Percentiles rank a stretch among this genome's conserved stretches.
Conservation (phyloP, 805 yeast species). For the Pichia pseudocactophila region DNA sequence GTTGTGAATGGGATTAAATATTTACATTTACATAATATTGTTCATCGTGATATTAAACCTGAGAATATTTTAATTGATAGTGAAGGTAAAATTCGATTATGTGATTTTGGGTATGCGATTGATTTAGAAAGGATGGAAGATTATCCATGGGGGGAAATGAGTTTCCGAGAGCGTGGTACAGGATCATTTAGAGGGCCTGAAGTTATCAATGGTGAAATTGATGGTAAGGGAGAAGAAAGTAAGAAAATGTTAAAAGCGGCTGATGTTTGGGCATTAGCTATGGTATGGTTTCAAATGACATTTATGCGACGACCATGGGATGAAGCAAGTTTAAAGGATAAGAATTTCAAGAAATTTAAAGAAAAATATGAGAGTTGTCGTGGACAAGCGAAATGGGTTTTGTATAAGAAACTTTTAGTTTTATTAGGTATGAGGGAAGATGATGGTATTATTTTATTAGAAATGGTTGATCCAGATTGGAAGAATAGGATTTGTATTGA, state of each 20-base stretch:
- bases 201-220: conserved; percentile 19
- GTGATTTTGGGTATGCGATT: conserved; percentile 45
- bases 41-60: conserved; percentile 47
- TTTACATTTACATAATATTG: conserved; percentile 35
- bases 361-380: conserved; percentile 10
- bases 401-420: conserved; percentile 7
- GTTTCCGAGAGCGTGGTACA: conserved; percentile 36
- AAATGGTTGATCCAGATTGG: conserved; percentile 26
- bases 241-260: conserved; percentile 26
- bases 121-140: conserved; percentile 22
- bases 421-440: conserved; percentile 8
- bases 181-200: conserved; percentile 50
- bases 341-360: conserved; percentile 16
- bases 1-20: conserved; percentile 24
- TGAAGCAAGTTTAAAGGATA: conserved; percentile 27
- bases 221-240: conserved; percentile 11
- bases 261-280: conserved; percentile 47
- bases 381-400: conserved; percentile 15
- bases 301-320: conserved; percentile 43
- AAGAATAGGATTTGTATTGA: conserved; percentile 15
- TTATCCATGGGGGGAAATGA: conserved; percentile 15
- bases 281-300: conserved; percentile 37
- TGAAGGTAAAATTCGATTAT: conserved; percentile 35
- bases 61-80: conserved; percentile 42
- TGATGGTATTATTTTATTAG: conserved; percentile 12